Percentiles rank a stretch among this genome's conserved stretches.
Conservation (phyloP, 2,329 filamentous ascomycete genomes). For the Botrytis galanthina region DNA sequence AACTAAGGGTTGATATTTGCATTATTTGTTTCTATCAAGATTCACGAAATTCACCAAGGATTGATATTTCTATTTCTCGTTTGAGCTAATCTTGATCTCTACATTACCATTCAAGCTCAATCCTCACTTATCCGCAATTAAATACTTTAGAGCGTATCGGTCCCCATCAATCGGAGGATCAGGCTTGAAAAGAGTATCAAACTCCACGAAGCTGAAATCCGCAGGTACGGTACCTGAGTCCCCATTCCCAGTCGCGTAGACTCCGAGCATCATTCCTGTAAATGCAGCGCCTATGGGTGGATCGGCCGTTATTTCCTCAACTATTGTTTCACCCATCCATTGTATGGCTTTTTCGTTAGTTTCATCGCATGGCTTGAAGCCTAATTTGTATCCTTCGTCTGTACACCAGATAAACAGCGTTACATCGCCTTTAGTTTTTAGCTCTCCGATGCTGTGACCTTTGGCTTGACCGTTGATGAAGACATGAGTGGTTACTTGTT, state of each 20-base stretch:
- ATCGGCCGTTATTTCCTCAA: not conserved
- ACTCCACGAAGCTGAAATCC: not conserved
- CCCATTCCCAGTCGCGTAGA: conserved; percentile 2
- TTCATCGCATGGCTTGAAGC: not conserved
- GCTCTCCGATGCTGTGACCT: no score
- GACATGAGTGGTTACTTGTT: not conserved
- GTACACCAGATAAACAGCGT: not conserved
- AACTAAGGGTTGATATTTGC: not conserved
- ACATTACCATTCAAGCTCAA: not conserved
- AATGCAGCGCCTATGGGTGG: conserved; percentile 3
- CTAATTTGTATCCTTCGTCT: not conserved
- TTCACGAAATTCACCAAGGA: not conserved
- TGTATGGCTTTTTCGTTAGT: not conserved
- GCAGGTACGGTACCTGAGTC: not conserved
- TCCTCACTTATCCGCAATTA: no score
- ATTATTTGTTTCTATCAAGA: not conserved
- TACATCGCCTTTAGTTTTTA: not conserved
- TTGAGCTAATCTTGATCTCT: not conserved
- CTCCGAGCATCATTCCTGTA: conserved; percentile 12
- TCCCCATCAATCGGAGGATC: not conserved
- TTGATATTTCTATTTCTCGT: not conserved
- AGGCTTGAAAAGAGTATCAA: not conserved
- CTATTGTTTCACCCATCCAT: conserved; percentile 7
- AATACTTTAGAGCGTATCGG: no score
- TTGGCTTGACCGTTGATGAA: not conserved